Evolutionary conservation across 192 early-diverging fungal species (phyloP), one percentile per base, ranked within the genome.

Genomic region (Coemansia aciculifera): DNA sequence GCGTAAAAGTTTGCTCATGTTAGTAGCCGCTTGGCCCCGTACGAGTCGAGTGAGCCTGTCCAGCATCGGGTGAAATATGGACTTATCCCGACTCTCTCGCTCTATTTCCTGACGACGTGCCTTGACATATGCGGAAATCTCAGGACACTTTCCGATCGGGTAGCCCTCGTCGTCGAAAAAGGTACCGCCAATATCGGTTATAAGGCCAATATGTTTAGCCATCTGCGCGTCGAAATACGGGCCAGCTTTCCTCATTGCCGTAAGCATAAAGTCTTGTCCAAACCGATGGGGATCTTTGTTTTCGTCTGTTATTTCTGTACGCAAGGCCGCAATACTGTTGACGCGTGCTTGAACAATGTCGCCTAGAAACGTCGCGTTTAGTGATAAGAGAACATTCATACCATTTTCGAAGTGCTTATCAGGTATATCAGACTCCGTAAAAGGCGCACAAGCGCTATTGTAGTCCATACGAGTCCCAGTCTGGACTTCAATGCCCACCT

Each of bases 381-480:
- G 74, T 2, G 77, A 79, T n/a, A 69, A 63, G 15, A 88, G 73
- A 3, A 90, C 63, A 42, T 64, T 66, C 59, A 76, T 66, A 63
- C 85, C 60, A 77, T 91, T 91, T 36, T 90, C 84, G 38, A 75
- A 74, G 59, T 88, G 85, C 21, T 82, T 82, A 19, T 72, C 69
- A 1, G 88, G 84, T 49, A 85, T 82, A 9, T 67, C 73, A 9
- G 83, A 75, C 44, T 87, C 78, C 15, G 87, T 86, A 46, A 85
- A 85, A 5, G 70, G 68, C 34, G 84, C 77, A 8, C 77, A 59
- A 38, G 87, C 71, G 74, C 80, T 77, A 74, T 91, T 90, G 73
- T 87, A 89, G 54, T 87, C 86, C 42, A 86, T 89, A 59, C 84
- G 77, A 15, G 86, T 69, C 65, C 85, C 85, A 19, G 81, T 72